Evolutionary conservation across 768 basidiomycete genomes (phyloP).

Genomic region (Phylloporus arenicola): DNA sequence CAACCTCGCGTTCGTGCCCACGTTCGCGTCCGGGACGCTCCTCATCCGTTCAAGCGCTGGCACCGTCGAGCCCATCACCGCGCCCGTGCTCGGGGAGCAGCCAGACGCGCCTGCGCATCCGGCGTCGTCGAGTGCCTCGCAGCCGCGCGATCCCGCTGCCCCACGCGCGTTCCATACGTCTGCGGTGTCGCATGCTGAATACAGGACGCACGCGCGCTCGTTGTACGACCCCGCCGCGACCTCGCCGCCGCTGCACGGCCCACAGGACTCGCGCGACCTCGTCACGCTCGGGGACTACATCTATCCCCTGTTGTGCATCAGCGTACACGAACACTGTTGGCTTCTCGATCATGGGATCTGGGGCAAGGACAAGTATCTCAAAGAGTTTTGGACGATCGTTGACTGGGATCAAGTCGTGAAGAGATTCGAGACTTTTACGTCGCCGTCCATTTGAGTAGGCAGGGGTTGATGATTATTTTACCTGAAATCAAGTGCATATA

Average conservation of each 20-base stretch:
- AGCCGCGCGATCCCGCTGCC: conserved; percentile 23
- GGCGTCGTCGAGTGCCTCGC: not conserved
- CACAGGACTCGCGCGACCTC: conserved; percentile 22
- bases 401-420: conserved; percentile 63
- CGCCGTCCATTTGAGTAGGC: conserved; percentile 7
- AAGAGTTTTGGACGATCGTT: conserved; percentile 76
- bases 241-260: not conserved
- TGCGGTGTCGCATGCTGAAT: not conserved
- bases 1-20: conserved; percentile 70
- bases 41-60: conserved; percentile 60
- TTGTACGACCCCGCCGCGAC: conserved; percentile 20
- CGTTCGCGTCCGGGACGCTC: conserved; percentile 85
- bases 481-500: conserved; percentile 14
- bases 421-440: conserved; percentile 25
- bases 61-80: conserved; percentile 21
- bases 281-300: conserved; percentile 47
- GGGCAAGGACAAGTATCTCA: conserved; percentile 85
- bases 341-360: conserved; percentile 84
- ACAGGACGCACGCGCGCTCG: conserved; percentile 21
- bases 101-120: not conserved
- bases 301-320: conserved; percentile 72
- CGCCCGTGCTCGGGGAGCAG: conserved; percentile 29
- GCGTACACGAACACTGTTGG: conserved; percentile 85
- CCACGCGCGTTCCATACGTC: conserved; percentile 29
- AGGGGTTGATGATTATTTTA: conserved; percentile 10